Percentiles rank a stretch among this genome's conserved stretches.
phyloP scores from a whole-genome alignment of 345 rosid species.

The Citrus unshiu region DNA sequence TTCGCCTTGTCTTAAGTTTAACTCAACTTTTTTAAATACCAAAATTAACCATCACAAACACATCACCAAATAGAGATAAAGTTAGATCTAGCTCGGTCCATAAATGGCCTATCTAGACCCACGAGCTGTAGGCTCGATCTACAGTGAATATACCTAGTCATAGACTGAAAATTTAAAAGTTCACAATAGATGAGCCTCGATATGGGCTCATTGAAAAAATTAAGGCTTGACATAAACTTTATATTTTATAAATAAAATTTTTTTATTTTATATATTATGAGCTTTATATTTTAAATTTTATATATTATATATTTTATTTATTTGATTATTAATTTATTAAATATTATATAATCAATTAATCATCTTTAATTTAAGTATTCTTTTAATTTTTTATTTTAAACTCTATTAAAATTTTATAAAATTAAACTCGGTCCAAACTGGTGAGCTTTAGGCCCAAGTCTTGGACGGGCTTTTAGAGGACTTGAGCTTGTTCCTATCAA shows the following conservation, averaged over 20 bases:
- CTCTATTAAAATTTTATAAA: too few species aligned
- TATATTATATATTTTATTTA: too few species aligned
- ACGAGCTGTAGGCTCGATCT: accelerated
- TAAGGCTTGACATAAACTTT: accelerated
- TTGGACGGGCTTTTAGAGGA: accelerated
- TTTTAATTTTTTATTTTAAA: too few species aligned
- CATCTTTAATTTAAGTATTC: too few species aligned
- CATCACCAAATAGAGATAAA: background rate
- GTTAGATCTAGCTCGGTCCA: accelerated
- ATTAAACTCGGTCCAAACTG: accelerated
- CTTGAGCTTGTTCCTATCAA: too few species aligned
- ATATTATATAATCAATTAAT: too few species aligned
- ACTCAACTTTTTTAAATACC: background rate
- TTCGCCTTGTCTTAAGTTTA: background rate
- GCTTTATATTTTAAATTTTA: too few species aligned
- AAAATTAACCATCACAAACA: background rate
- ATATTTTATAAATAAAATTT: too few species aligned
- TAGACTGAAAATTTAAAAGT: too few species aligned
- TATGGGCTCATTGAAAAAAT: accelerated
- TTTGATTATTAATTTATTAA: too few species aligned
- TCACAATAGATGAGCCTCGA: accelerated
- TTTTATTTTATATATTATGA: too few species aligned
- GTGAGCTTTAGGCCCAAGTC: too few species aligned
- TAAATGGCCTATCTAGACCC: accelerated
- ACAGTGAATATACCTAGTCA: accelerated